Evolutionary conservation across 768 basidiomycete genomes (phyloP).

Genomic region (Trametes elegans): DNA sequence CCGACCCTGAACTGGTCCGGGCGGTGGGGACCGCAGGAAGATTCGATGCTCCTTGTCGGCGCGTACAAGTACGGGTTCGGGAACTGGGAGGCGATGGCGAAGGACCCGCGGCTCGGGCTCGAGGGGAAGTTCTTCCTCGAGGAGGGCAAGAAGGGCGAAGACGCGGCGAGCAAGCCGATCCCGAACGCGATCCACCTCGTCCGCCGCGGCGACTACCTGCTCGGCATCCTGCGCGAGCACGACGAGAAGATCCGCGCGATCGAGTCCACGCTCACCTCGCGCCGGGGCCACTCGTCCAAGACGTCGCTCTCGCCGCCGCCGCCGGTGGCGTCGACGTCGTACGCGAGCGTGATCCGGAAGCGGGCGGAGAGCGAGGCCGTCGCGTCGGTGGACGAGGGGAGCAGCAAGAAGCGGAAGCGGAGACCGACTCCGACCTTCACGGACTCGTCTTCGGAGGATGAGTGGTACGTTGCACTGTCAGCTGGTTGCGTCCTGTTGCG

Average conservation of each 20-base stretch:
- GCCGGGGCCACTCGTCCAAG: slow-evolving; percentile 63
- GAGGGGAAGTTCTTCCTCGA: slow-evolving; percentile 97
- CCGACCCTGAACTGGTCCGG: slow-evolving; percentile 96
- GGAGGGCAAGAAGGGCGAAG: slow-evolving; percentile 93
- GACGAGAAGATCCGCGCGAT: slow-evolving; percentile 90
- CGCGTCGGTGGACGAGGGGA: slow-evolving; percentile 70
- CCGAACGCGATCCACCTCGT: slow-evolving; percentile 99
- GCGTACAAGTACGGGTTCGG: slow-evolving; percentile 94
- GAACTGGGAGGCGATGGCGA: slow-evolving; percentile 93
- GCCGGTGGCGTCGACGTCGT: slow-evolving; percentile 66
- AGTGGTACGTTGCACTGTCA: slow-evolving; percentile 59
- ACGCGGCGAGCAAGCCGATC: slow-evolving; percentile 79
- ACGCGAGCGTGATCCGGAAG: slow-evolving; percentile 61
- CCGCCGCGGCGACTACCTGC: slow-evolving; percentile 91
- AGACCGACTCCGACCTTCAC: slow-evolving; percentile 97
- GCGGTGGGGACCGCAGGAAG: slow-evolving; percentile 89
- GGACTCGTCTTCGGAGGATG: slow-evolving; percentile 89
- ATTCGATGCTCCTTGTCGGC: slow-evolving; percentile 92
- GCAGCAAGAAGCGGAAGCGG: slow-evolving; percentile 74
- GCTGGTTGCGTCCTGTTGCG: not conserved
- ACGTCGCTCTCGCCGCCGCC: slow-evolving; percentile 75
- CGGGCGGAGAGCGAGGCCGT: slow-evolving; percentile 86
- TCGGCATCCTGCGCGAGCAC: slow-evolving; percentile 80
- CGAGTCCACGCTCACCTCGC: slow-evolving; percentile 73
- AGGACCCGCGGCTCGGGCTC: slow-evolving; percentile 80